Conservation (phyloP, 169 alveolate species). For the Theileria orientalis region DNA sequence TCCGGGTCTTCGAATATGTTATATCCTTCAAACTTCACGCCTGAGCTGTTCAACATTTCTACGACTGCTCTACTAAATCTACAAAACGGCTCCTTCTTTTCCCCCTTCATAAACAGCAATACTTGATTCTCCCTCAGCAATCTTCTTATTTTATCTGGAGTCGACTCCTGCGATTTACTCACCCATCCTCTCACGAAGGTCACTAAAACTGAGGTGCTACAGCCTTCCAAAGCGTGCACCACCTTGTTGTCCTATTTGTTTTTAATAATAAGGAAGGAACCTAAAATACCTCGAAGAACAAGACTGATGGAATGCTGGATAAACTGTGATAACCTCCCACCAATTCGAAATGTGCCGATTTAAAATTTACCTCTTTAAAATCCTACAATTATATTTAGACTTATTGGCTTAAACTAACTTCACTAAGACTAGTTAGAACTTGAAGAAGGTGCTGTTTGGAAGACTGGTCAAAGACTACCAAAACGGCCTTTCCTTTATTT, state of each 20-base stretch:
- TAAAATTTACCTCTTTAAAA: constrained; percentile 28
- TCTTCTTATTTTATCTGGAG: constrained; percentile 53
- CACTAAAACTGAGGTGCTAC: constrained; percentile 60
- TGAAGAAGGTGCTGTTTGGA: constrained; percentile 31
- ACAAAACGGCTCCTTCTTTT: constrained; percentile 78
- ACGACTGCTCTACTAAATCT: constrained; percentile 77
- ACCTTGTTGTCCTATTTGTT: constrained; percentile 44
- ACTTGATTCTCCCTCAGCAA: constrained; percentile 65
- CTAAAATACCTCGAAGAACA: constrained; percentile 31
- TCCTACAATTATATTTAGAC: constrained; percentile 27
- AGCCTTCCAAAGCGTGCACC: constrained; percentile 54
- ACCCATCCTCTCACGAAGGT: constrained; percentile 49
- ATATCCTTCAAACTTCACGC: constrained; percentile 74
- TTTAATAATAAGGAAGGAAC: neutral
- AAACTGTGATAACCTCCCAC: constrained; percentile 8
- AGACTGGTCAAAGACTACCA: constrained; percentile 37
- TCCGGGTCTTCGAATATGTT: constrained; percentile 82
- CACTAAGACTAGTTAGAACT: constrained; percentile 21
- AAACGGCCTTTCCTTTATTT: constrained; percentile 47
- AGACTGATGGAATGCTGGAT: constrained; percentile 27
- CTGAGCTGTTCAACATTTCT: constrained; percentile 68
- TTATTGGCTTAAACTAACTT: constrained; percentile 18
- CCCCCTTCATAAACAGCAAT: constrained; percentile 81
- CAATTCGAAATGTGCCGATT: neutral
- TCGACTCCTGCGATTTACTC: constrained; percentile 19